These are phyloP conservation scores for Amaranthus tricolor DNA, from an alignment of 179 eudicot species.

Conservation along the genomic window DNA sequence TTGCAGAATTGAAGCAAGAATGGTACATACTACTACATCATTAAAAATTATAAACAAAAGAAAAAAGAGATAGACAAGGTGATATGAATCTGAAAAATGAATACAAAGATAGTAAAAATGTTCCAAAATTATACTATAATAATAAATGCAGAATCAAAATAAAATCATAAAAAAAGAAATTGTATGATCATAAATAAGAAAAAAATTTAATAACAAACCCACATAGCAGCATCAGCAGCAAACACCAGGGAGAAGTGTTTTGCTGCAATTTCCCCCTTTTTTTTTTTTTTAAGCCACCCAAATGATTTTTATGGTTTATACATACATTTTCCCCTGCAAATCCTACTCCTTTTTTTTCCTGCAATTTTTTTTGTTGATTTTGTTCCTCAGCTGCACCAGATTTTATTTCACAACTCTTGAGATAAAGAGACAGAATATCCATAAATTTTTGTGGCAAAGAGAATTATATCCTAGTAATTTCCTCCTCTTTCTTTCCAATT, in stretches of 20 bases:
- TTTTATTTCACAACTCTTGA: conserved; percentile 47
- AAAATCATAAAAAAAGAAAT: conserved; percentile 19
- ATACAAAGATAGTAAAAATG: conserved; percentile 26
- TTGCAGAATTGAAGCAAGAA: neutral
- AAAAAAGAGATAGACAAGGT: conserved; percentile 5
- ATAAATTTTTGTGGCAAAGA: conserved; percentile 23
- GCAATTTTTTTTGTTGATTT: conserved; percentile 11
- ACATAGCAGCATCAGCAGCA: conserved; percentile 28
- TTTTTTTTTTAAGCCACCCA: neutral
- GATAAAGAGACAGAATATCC: conserved; percentile 32
- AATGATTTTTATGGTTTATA: conserved; percentile 41
- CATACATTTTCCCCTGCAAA: conserved; percentile 58
- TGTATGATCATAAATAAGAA: conserved; percentile 27
- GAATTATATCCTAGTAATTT: neutral
- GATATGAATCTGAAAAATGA: conserved; percentile 27
- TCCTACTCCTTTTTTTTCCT: conserved; percentile 18
- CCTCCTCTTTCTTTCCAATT: conserved; percentile 16
- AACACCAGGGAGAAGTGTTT: conserved; percentile 26
- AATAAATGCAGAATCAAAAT: conserved; percentile 25
- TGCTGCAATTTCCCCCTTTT: conserved; percentile 16
- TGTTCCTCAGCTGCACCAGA: conserved; percentile 20
- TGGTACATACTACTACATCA: neutral
- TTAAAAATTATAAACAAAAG: neutral
- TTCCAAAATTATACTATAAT: conserved; percentile 31
- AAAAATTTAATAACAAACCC: conserved; percentile 27